Evolutionary conservation across 345 rosid genomes (phyloP), one percentile per base, ranked within the genome.

Genomic region (Salix suchowensis): DNA sequence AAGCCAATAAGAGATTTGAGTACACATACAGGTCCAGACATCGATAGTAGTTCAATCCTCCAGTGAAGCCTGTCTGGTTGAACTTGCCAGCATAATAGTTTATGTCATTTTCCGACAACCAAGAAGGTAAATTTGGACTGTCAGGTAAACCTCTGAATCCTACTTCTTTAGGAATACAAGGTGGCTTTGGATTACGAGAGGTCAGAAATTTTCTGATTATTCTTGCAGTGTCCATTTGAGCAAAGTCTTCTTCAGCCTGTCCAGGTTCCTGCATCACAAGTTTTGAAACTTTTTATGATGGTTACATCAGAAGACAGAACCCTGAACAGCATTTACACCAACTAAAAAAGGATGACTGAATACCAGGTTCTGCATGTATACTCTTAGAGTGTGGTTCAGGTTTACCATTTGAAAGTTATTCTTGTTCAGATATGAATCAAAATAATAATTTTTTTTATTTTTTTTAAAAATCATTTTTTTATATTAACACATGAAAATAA

Each of bases 31-130:
- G 77, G 83, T 93, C 79, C 79, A 86, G 3, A 68, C 92, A 89
- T 19, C 97, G 90, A 39, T 94, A 94, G 83, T 91, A 92, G 88
- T 92, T 94, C 77, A 92, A 60, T 68, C 88, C 93, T 65, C 98
- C 98, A 13, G 93, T 87, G 84, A 94, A 94, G 72, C 98, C 98
- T 66, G 81, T 87, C 83, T 89, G 80, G 39, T 78, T 73, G 79
- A 85, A 92, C 80, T 89, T 92, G 30, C 80, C 77, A 37, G 87
- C 97, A 75, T 85, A 92, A 78, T 81, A 88, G 67, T 80, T 77
- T 44, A 92, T 68, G 67, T 94, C 96, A 74, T 90, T 81, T 69
- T 90, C 92, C 3, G 96, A 86, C 40, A 94, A 68, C 98, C 98
- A 94, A 78, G 89, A 67, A 11, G 96, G 96, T 70, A 89, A 80